phyloP scores from a whole-genome alignment of 1,139 yeast genomes.

The Arxiozyma bovina region DNA sequence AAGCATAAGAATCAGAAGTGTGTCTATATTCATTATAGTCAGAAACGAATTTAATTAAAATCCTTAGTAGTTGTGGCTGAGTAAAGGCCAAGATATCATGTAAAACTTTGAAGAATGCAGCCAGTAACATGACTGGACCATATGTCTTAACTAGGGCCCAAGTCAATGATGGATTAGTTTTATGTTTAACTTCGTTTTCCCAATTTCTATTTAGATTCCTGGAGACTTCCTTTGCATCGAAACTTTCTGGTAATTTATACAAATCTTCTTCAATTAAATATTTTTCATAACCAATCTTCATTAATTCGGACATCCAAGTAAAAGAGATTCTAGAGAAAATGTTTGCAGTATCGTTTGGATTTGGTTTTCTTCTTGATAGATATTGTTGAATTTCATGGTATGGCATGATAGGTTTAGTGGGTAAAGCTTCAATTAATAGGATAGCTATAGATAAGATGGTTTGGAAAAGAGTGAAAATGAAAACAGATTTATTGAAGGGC shows the following conservation, averaged over 20 bases:
- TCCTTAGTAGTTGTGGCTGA: slow-evolving; percentile 79
- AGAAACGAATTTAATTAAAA: slow-evolving; percentile 72
- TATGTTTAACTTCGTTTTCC: slow-evolving; percentile 39
- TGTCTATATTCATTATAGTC: slow-evolving; percentile 48
- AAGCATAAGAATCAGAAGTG: slow-evolving; percentile 19
- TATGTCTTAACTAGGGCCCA: slow-evolving; percentile 58
- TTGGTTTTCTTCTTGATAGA: slow-evolving; percentile 31
- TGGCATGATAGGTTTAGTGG: slow-evolving; percentile 35
- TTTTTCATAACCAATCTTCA: slow-evolving; percentile 73
- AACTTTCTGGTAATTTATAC: slow-evolving; percentile 66
- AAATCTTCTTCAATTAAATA: slow-evolving; percentile 69
- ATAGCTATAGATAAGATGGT: slow-evolving; percentile 44
- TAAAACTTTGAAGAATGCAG: slow-evolving; percentile 65
- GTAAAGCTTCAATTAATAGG: slow-evolving; percentile 48
- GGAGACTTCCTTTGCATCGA: slow-evolving; percentile 47
- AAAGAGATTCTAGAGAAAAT: slow-evolving; percentile 73
- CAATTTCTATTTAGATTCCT: slow-evolving; percentile 50
- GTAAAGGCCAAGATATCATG: slow-evolving; percentile 79
- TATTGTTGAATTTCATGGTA: slow-evolving; percentile 37
- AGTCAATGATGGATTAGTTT: slow-evolving; percentile 53
- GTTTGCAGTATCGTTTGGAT: slow-evolving; percentile 76
- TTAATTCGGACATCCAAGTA: slow-evolving; percentile 86
- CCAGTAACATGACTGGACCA: slow-evolving; percentile 59
- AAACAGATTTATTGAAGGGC: slow-evolving; percentile 30
- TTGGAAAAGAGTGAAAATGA: slow-evolving; percentile 41